Percentiles rank a stretch among this genome's conserved stretches.
These are phyloP conservation scores for Volutella citrinella DNA, from an alignment of 2,329 filamentous ascomycete genomes.

Conservation along the genomic window DNA sequence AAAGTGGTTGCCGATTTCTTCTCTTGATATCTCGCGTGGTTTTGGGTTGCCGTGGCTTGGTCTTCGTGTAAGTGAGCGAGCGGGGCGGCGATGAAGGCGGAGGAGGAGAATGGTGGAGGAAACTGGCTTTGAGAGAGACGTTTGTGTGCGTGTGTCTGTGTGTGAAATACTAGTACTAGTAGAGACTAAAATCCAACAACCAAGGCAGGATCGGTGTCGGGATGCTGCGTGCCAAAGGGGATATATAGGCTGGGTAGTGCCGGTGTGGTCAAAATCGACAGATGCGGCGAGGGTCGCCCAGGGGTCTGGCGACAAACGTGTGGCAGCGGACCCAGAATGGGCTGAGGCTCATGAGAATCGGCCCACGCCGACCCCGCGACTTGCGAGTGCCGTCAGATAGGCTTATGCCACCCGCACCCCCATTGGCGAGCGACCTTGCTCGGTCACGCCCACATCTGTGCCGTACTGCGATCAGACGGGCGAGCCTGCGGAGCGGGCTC, in stretches of 20 bases:
- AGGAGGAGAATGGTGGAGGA: too few relatives aligned
- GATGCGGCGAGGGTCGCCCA: constrained; percentile 25
- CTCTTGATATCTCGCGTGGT: too few relatives aligned
- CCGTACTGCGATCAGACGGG: neutral
- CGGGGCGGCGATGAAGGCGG: too few relatives aligned
- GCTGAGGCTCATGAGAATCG: constrained; percentile 34
- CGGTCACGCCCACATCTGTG: constrained; percentile 14
- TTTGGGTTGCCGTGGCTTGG: too few relatives aligned
- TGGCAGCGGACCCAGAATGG: constrained; percentile 33
- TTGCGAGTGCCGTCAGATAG: constrained; percentile 25
- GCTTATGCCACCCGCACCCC: constrained; percentile 22
- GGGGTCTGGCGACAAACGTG: constrained; percentile 33
- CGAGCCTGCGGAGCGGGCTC: neutral
- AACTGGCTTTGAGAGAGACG: too few relatives aligned
- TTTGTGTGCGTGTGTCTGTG: too few relatives aligned
- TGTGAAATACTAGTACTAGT: too few relatives aligned
- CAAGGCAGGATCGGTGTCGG: too few relatives aligned
- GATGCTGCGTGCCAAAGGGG: too few relatives aligned
- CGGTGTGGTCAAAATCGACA: constrained; percentile 26
- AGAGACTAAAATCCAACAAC: too few relatives aligned
- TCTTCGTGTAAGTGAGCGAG: too few relatives aligned
- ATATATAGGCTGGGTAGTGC: constrained; percentile 21
- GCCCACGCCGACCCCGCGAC: constrained; percentile 32
- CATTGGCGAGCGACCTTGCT: constrained; percentile 12
- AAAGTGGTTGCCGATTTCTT: too few relatives aligned